Base-by-base conservation (phyloP, 2,329 filamentous ascomycete species). In the Verruconis gallopava region DNA sequence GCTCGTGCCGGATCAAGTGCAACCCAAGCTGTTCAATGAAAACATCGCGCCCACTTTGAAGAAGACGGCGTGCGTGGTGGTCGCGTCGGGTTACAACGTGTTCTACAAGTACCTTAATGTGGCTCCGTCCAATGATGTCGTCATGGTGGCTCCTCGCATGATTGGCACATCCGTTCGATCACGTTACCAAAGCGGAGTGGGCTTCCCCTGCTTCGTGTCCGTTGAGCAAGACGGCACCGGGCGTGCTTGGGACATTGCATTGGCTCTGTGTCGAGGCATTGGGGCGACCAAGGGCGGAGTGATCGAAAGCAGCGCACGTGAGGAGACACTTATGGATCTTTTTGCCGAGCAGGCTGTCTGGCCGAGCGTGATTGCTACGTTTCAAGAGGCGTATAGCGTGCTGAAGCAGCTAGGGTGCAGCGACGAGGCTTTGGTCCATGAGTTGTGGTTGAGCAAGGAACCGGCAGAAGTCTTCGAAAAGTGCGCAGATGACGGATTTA, bases 271-370 rank as follows among this genome's bases (percentile, higher is more conserved):
- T 20, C 25, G 39, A 28, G 44, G 44, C 12, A 51, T 52, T 17
- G 50, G 48, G 5, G 47, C 46, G 15, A 40, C 49, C 22, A 46
- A 44, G 28, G 45, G 40, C 21, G 47, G 50, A 3, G 46, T 51
- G 12, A 46, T 52, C 32, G 44, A 50, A 42, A 43, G 38, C 14
- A 46, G 40, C 14, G 46, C 39, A 9, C 21, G 47, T n/a, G 49
- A 52, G 37, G 50, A 50, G 43, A 53, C 49, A 11, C 35, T 52
- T 37, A 52, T 51, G 44, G 49, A 52, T 22, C 33, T 52, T 21
- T 52, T 51, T 40, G 47, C 47, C 3, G 50, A 52, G 37, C 47
- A 51, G 38, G 50, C 50, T 12, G 14, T 52, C 6, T 53, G 46
- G 44, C 49, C 49, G 20, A 44, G 44, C 18, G 43, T 51, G 4